These are phyloP conservation scores for Elsinoe necatrix DNA, from an alignment of 2,329 filamentous ascomycete species.

Conservation along the genomic window DNA sequence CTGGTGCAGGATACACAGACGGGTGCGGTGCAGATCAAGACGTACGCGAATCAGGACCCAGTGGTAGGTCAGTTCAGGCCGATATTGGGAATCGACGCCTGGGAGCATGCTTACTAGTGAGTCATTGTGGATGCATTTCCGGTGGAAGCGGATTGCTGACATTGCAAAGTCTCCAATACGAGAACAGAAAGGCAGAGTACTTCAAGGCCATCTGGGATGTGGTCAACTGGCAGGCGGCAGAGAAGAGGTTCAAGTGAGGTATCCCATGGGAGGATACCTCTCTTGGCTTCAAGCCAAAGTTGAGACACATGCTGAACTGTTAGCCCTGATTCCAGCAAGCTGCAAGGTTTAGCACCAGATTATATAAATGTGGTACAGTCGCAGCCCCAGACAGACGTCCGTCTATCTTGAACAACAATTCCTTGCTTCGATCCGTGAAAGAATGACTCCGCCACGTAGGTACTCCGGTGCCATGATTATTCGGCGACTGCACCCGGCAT, in stretches of 20 bases:
- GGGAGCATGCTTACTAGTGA: constrained; percentile 91
- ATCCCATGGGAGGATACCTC: background rate
- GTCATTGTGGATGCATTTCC: constrained; percentile 24
- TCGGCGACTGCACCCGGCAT: background rate
- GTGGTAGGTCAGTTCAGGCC: constrained; percentile 76
- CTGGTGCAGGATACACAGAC: constrained; percentile 55
- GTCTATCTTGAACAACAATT: background rate
- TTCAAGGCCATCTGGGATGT: constrained; percentile 91
- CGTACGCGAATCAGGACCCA: constrained; percentile 81
- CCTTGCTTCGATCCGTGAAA: background rate
- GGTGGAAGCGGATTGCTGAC: background rate
- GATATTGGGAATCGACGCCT: constrained; percentile 82
- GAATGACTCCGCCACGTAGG: background rate
- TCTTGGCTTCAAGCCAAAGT: background rate
- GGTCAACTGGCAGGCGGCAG: constrained; percentile 87
- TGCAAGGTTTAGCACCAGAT: background rate
- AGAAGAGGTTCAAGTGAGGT: constrained; percentile 57
- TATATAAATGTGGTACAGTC: background rate
- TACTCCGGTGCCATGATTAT: background rate
- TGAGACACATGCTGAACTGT: background rate
- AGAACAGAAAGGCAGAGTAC: constrained; percentile 96
- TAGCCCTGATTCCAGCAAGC: background rate
- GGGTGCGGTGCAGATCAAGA: constrained; percentile 53
- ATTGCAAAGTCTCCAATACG: constrained; percentile 63
- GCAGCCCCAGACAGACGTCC: background rate